Evolutionary conservation across 2,329 filamentous ascomycete genomes (phyloP).

Genomic region (Paramyrothecium sp.): DNA sequence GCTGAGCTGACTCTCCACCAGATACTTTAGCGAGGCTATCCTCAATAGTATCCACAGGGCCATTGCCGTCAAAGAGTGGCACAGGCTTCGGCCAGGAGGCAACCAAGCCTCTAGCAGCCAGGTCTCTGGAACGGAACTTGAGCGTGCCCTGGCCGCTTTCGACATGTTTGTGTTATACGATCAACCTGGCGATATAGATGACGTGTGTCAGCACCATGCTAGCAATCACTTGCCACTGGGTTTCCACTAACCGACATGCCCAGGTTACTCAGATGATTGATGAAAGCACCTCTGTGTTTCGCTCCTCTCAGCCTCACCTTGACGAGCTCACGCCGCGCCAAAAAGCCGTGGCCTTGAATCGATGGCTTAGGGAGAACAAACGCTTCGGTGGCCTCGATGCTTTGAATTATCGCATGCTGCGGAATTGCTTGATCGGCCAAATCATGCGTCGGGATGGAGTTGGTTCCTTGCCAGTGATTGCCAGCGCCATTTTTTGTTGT

Average conservation of each 20-base stretch:
- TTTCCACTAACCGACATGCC: constrained; percentile 7
- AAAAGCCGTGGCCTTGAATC: constrained; percentile 66
- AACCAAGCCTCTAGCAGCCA: constrained; percentile 11
- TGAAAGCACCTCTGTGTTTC: constrained; percentile 57
- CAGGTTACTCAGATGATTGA: constrained; percentile 67
- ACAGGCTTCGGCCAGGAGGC: constrained; percentile 28
- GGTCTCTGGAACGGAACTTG: constrained; percentile 52
- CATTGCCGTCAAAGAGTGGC: constrained; percentile 78
- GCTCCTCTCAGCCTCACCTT: constrained; percentile 49
- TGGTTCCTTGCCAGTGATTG: constrained; percentile 82
- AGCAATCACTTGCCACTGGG: not conserved
- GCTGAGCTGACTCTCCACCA: constrained; percentile 23
- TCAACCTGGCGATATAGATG: constrained; percentile 68
- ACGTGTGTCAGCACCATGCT: constrained; percentile 45
- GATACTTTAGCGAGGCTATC: constrained; percentile 73
- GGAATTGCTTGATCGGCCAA: constrained; percentile 85
- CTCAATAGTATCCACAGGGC: constrained; percentile 79
- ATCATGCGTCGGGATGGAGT: constrained; percentile 72
- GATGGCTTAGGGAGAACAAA: constrained; percentile 66
- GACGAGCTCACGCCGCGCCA: constrained; percentile 57
- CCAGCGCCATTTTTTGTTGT: constrained; percentile 81
- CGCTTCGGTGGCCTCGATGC: constrained; percentile 71
- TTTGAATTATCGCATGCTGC: constrained; percentile 71
- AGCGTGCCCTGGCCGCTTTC: constrained; percentile 76
- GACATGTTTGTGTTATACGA: constrained; percentile 85